phyloP scores from a whole-genome alignment of 371 early-diverging fungal species.

The Mortierella sp. region DNA sequence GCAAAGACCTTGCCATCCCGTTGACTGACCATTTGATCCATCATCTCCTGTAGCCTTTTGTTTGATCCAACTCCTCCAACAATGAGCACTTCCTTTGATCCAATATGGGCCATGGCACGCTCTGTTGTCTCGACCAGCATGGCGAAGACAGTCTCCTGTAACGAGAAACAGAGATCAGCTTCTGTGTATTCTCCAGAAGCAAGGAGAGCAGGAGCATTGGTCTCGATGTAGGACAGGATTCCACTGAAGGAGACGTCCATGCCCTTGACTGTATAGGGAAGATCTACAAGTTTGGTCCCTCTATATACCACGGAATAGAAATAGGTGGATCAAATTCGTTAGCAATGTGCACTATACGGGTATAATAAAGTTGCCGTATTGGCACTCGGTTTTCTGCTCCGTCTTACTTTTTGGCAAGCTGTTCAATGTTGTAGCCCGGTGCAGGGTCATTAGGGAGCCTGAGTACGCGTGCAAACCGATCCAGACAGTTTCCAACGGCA shows the following conservation, averaged over 20 bases:
- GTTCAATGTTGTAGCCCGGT: constrained; percentile 99
- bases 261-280: constrained; percentile 99
- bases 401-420: constrained; percentile 85
- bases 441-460: constrained; percentile 97
- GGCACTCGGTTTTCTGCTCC: background rate
- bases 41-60: constrained; percentile 98
- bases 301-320: constrained; percentile 48
- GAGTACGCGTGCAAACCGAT: constrained; percentile 97
- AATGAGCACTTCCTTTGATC: constrained; percentile 93
- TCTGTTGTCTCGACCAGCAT: constrained; percentile 99
- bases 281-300: constrained; percentile 87
- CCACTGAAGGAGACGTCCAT: constrained; percentile 99
- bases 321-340: background rate
- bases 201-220: constrained; percentile 74
- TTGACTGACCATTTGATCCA: constrained; percentile 95
- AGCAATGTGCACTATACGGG: too few species aligned
- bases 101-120: constrained; percentile 99
- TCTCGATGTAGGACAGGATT: constrained; percentile 91
- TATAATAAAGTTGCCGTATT: background rate
- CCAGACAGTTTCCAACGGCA: constrained; percentile 99
- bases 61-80: constrained; percentile 99
- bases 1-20: constrained; percentile 93
- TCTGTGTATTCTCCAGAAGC: constrained; percentile 72
- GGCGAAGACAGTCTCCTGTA: constrained; percentile 99
- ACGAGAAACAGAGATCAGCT: constrained; percentile 96